Conservation (phyloP, 495 filamentous ascomycete genomes). For the Aspergillus saccharolyticus region DNA sequence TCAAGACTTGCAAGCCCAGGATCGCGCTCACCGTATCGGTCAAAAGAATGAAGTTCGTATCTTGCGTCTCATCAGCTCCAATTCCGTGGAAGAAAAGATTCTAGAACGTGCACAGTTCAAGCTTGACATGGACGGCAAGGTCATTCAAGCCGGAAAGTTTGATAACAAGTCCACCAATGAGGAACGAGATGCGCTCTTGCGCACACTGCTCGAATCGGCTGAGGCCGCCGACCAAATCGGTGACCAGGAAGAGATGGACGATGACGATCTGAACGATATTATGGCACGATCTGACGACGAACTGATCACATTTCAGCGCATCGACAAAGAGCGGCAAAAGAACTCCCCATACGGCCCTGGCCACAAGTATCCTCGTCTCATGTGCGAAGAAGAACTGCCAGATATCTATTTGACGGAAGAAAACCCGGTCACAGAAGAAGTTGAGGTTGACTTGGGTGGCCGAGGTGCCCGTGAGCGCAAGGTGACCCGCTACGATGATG, state of each 20-base stretch:
- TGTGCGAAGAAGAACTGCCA: conserved; percentile 83
- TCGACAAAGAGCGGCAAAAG: conserved; percentile 68
- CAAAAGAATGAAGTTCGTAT: conserved; percentile 99
- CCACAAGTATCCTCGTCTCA: conserved; percentile 66
- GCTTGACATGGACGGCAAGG: conserved; percentile 98
- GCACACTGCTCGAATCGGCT: conserved; percentile 85
- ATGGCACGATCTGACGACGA: conserved; percentile 75
- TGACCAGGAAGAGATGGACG: conserved; percentile 89
- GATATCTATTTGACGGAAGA: conserved; percentile 90
- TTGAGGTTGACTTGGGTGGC: conserved; percentile 69
- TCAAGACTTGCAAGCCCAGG: conserved; percentile 97
- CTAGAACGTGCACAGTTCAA: conserved; percentile 95
- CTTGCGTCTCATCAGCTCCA: conserved; percentile 87
- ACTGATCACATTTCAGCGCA: conserved; percentile 60
- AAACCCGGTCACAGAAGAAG: conserved; percentile 72
- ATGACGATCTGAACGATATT: conserved; percentile 91
- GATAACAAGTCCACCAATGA: conserved; percentile 99
- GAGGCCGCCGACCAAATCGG: conserved; percentile 74
- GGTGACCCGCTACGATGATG: conserved; percentile 91
- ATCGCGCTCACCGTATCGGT: conserved; percentile 99
- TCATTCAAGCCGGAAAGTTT: conserved; percentile 98
- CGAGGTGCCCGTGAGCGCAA: conserved; percentile 93
- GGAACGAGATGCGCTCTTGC: conserved; percentile 90
- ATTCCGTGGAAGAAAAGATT: conserved; percentile 98
- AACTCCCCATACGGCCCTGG: conserved; percentile 65